Evolutionary conservation across 805 yeast species (phyloP).

Genomic region (Metschnikowia vanudenii): DNA sequence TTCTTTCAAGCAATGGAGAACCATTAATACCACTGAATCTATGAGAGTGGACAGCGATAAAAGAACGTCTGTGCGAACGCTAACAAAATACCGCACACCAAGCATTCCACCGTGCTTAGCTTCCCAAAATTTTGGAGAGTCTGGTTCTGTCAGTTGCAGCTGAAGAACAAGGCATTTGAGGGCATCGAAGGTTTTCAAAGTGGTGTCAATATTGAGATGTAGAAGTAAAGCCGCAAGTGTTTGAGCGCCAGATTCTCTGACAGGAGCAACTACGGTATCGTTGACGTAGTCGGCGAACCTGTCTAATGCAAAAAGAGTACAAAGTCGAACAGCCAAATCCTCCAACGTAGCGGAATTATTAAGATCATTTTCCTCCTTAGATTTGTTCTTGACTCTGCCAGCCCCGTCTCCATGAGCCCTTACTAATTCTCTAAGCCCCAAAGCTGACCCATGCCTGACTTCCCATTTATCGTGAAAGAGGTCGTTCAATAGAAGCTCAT

Average conservation of each 20-base stretch:
- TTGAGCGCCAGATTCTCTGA: slow-evolving; percentile 94
- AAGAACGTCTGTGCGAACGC: slow-evolving; percentile 80
- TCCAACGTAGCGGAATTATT: slow-evolving; percentile 73
- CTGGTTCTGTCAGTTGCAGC: slow-evolving; percentile 39
- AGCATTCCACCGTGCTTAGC: slow-evolving; percentile 98
- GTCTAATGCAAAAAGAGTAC: slow-evolving; percentile 87
- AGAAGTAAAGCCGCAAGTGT: slow-evolving; percentile 82
- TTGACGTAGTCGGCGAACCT: slow-evolving; percentile 96
- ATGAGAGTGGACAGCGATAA: slow-evolving; percentile 56
- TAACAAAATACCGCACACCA: slow-evolving; percentile 87
- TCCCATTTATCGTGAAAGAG: slow-evolving; percentile 90
- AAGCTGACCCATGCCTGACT: slow-evolving; percentile 90
- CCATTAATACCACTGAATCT: slow-evolving; percentile 76
- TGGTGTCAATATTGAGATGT: slow-evolving; percentile 63
- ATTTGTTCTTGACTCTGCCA: slow-evolving; percentile 70
- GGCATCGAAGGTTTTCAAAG: slow-evolving; percentile 60
- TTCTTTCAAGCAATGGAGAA: slow-evolving; percentile 74
- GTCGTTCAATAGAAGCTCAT: slow-evolving; percentile 75
- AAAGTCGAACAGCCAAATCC: slow-evolving; percentile 80
- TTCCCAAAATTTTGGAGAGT: slow-evolving; percentile 74
- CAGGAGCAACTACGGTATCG: slow-evolving; percentile 98
- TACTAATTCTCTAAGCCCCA: slow-evolving; percentile 85
- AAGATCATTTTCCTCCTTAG: slow-evolving; percentile 57
- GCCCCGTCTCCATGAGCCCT: slow-evolving; percentile 82
- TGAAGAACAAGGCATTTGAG: slow-evolving; percentile 73